These are phyloP conservation scores for Penicillium daleae DNA, from an alignment of 495 filamentous ascomycete species.

Conservation along the genomic window DNA sequence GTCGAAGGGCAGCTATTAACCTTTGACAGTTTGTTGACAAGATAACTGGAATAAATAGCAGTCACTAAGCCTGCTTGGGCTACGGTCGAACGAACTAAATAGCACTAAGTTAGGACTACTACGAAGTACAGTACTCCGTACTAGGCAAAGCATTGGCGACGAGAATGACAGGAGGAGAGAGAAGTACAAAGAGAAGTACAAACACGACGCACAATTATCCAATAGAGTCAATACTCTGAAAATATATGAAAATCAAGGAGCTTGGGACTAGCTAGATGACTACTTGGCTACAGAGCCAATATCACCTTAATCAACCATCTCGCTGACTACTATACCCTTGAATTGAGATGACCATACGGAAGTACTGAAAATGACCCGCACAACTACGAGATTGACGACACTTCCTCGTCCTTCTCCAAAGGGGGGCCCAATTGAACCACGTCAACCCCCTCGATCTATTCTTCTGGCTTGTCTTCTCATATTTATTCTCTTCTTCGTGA, in stretches of 20 bases:
- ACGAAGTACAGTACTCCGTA: too few relatives aligned
- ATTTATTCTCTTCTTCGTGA: not conserved
- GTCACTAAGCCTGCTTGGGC: slow-evolving; percentile 3
- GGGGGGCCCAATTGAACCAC: slow-evolving; percentile 1
- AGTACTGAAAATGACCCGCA: slow-evolving; percentile 21
- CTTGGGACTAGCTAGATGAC: too few relatives aligned
- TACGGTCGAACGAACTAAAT: not conserved
- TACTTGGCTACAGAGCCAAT: too few relatives aligned
- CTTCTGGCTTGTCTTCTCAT: not conserved
- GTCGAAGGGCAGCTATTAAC: too few relatives aligned
- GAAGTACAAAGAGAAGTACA: too few relatives aligned
- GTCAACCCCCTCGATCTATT: not conserved
- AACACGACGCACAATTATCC: not conserved
- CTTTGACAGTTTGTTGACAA: too few relatives aligned
- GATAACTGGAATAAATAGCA: slow-evolving; percentile 1
- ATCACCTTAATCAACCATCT: too few relatives aligned
- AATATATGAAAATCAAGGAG: not conserved
- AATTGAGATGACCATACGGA: not conserved
- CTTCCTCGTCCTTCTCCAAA: not conserved
- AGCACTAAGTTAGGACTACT: too few relatives aligned
- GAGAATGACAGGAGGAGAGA: not conserved
- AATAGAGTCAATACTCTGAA: too few relatives aligned
- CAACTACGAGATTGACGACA: slow-evolving; percentile 15
- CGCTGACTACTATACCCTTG: too few relatives aligned
- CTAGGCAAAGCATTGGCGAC: not conserved